Percentiles rank a stretch among this genome's conserved stretches.
Conservation (phyloP, 495 filamentous ascomycete genomes). For the Endocarpon pusillum region DNA sequence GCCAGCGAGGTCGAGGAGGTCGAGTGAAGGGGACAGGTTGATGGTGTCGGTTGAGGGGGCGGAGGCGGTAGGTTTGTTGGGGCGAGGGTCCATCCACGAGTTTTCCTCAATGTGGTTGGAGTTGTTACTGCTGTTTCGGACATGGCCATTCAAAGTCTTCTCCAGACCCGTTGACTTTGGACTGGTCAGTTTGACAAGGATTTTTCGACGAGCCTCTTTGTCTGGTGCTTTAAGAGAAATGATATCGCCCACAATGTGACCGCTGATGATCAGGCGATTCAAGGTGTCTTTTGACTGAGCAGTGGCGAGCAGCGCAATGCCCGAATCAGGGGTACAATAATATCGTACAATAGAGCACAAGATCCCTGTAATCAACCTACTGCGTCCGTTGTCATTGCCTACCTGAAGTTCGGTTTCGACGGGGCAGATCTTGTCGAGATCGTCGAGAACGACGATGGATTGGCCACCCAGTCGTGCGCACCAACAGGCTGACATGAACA, state of each 20-base stretch:
- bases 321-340: slow-evolving; percentile 56
- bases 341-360: slow-evolving; percentile 69
- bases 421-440: slow-evolving; percentile 82
- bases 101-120: slow-evolving; percentile 31
- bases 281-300: slow-evolving; percentile 81
- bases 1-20: slow-evolving; percentile 82
- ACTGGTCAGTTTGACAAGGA: slow-evolving; percentile 51
- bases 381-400: slow-evolving; percentile 78
- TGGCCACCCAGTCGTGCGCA: slow-evolving; percentile 68
- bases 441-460: slow-evolving; percentile 73
- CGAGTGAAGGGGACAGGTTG: slow-evolving; percentile 50
- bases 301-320: slow-evolving; percentile 77
- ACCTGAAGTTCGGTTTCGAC: slow-evolving; percentile 85
- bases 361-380: slow-evolving; percentile 78
- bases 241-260: slow-evolving; percentile 67
- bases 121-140: slow-evolving; percentile 20
- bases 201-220: slow-evolving; percentile 70
- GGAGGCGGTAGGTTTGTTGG: slow-evolving; percentile 26
- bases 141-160: slow-evolving; percentile 19
- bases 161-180: slow-evolving; percentile 24
- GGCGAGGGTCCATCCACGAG: slow-evolving; percentile 57
- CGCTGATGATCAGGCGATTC: slow-evolving; percentile 62
- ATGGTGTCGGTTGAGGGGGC: slow-evolving; percentile 44
- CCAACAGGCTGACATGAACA: slow-evolving; percentile 84
- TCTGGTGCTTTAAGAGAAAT: slow-evolving; percentile 75